phyloP scores from a whole-genome alignment of 2,329 filamentous ascomycete species.

The Trichoderma arundinaceum region DNA sequence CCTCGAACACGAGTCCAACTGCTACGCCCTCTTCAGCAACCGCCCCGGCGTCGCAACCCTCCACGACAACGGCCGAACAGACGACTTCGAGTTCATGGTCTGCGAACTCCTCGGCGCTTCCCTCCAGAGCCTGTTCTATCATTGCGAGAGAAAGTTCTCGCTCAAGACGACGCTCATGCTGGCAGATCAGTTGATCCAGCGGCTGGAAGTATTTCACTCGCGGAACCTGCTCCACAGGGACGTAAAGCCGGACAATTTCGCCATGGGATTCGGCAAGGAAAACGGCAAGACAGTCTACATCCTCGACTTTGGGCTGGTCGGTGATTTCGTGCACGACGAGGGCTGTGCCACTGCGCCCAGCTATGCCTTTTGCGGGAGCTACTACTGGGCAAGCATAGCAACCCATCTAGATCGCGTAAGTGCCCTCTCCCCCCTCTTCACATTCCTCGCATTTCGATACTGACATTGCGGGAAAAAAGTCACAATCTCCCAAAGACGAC shows the following conservation, averaged over 20 bases:
- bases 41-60: constrained; percentile 37
- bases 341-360: background rate
- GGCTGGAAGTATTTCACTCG: constrained; percentile 35
- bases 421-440: background rate
- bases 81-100: constrained; percentile 37
- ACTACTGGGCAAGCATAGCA: constrained; percentile 8
- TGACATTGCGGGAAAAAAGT: background rate
- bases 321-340: constrained; percentile 12
- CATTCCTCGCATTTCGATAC: background rate
- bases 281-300: constrained; percentile 34
- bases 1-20: constrained; percentile 34
- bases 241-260: constrained; percentile 37
- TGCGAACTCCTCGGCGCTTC: constrained; percentile 58
- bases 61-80: constrained; percentile 35
- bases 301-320: constrained; percentile 36
- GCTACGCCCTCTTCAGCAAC: constrained; percentile 32
- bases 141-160: constrained; percentile 34
- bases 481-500: constrained; percentile 32
- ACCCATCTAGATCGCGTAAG: constrained; percentile 15
- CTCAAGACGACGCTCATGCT: constrained; percentile 38
- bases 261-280: constrained; percentile 35
- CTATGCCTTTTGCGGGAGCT: constrained; percentile 13
- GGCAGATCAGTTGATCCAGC: constrained; percentile 35
- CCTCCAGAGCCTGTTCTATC: constrained; percentile 66
- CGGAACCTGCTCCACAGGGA: constrained; percentile 35